A percentile compares a stretch with the other conserved stretches of the same genome.
Evolutionary conservation across 768 basidiomycete species (phyloP).

Genomic region (Paxillus ammoniavirescens): DNA sequence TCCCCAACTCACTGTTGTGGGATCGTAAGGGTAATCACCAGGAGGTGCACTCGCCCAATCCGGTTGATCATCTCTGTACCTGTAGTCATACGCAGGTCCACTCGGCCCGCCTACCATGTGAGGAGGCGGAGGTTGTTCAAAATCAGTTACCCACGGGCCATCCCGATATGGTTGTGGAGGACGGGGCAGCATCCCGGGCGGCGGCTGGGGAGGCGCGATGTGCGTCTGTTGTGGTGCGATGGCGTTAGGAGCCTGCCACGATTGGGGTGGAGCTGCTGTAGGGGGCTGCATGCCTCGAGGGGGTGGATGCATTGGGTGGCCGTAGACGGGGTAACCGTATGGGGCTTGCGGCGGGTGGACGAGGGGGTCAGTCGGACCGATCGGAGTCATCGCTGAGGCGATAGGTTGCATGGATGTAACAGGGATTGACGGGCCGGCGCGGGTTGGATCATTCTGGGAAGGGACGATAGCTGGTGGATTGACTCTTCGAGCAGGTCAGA

Average conservation of each 20-base stretch:
- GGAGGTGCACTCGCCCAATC: conserved; percentile 43
- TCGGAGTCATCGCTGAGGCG: conserved; percentile 27
- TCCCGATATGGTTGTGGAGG: conserved; percentile 46
- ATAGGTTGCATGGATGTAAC: conserved; percentile 25
- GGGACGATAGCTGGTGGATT: conserved; percentile 20
- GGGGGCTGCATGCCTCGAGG: conserved; percentile 44
- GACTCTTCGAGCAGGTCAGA: conserved; percentile 20
- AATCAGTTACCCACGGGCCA: conserved; percentile 55
- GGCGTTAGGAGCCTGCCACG: conserved; percentile 61
- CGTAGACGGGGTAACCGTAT: conserved; percentile 35
- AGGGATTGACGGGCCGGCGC: conserved; percentile 19
- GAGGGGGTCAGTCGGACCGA: conserved; percentile 26
- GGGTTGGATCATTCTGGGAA: conserved; percentile 20
- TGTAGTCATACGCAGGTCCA: conserved; percentile 51
- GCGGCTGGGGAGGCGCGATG: conserved; percentile 45
- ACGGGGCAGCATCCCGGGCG: conserved; percentile 46
- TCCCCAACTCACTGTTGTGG: conserved; percentile 41
- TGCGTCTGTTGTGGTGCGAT: conserved; percentile 69
- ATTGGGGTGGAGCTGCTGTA: conserved; percentile 51
- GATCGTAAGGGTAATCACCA: conserved; percentile 54
- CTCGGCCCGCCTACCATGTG: conserved; percentile 48
- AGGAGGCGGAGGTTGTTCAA: conserved; percentile 46
- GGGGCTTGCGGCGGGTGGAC: conserved; percentile 29
- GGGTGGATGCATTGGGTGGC: conserved; percentile 39
- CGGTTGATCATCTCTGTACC: conserved; percentile 60